Evolutionary conservation across 352 stramenopile genomes (phyloP).

Genomic region (Phytopythium chamaehyphon): DNA sequence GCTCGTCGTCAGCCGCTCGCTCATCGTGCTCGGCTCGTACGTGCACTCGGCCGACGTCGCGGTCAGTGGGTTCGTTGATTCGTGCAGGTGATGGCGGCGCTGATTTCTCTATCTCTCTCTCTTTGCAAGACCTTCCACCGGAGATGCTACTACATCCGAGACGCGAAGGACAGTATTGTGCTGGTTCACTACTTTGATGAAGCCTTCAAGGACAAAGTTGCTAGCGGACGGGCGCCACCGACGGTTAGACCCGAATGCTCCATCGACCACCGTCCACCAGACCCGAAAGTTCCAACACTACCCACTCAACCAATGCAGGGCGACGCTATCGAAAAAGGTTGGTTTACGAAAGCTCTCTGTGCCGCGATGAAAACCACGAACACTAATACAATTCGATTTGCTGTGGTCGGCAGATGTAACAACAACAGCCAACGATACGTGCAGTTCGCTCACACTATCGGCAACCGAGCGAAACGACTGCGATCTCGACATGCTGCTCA

Average conservation of each 20-base stretch:
- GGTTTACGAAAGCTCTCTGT: too few relatives aligned
- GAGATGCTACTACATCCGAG: slow-evolving; percentile 75
- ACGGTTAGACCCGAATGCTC: not conserved
- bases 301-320: too few relatives aligned
- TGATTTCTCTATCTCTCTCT: not conserved
- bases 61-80: slow-evolving; percentile 15
- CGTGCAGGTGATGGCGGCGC: not conserved
- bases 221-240: not conserved
- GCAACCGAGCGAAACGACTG: not conserved
- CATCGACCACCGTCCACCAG: not conserved
- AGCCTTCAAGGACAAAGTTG: slow-evolving; percentile 32
- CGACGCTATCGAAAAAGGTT: too few relatives aligned
- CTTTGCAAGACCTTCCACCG: slow-evolving; percentile 87
- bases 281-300: not conserved
- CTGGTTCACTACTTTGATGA: slow-evolving; percentile 89
- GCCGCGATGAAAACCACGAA: too few relatives aligned
- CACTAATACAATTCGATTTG: too few relatives aligned
- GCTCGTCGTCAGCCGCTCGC: slow-evolving; percentile 77
- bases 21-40: slow-evolving; percentile 80
- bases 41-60: slow-evolving; percentile 73
- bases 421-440: not conserved
- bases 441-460: not conserved
- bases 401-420: too few relatives aligned
- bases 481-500: slow-evolving; percentile 15
- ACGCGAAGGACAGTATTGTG: slow-evolving; percentile 59